phyloP scores from a whole-genome alignment of 2,329 filamentous ascomycete genomes.

The Diaporthe citriasiana region DNA sequence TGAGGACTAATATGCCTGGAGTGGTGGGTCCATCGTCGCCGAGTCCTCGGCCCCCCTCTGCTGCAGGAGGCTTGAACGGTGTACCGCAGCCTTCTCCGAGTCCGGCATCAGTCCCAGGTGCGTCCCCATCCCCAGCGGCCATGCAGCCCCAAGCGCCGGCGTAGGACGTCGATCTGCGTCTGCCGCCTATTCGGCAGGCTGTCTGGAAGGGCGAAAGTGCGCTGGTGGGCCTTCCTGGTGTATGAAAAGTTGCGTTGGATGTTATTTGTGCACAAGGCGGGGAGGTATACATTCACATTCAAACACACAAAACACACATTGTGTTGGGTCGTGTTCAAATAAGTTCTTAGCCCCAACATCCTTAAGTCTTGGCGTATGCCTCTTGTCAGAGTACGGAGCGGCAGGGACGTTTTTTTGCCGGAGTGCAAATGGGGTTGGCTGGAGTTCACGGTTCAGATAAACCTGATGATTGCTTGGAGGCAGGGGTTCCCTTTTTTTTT shows the following conservation, averaged over 20 bases:
- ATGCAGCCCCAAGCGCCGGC: conserved; percentile 48
- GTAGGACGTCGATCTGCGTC: not conserved
- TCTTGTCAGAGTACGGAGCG: conserved; percentile 25
- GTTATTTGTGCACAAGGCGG: not conserved
- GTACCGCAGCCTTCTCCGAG: conserved; percentile 42
- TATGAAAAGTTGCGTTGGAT: not conserved
- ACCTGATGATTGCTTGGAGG: conserved; percentile 21
- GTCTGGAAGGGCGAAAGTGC: not conserved
- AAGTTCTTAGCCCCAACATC: conserved; percentile 5
- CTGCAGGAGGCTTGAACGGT: conserved; percentile 44
- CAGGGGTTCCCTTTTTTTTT: conserved; percentile 7
- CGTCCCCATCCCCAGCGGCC: conserved; percentile 54
- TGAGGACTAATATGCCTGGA: conserved; percentile 55
- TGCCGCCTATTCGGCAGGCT: not conserved
- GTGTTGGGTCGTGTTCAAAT: conserved; percentile 15
- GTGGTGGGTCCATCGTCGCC: conserved; percentile 53
- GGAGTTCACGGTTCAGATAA: conserved; percentile 32
- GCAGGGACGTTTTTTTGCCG: conserved; percentile 17
- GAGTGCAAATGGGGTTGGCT: not conserved
- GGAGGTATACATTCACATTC: not conserved
- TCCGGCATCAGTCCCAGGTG: conserved; percentile 44
- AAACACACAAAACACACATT: not conserved
- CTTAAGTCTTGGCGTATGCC: conserved; percentile 21
- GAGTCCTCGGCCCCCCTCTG: conserved; percentile 48
- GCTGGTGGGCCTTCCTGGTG: not conserved